Conservation (phyloP, 2,329 filamentous ascomycete genomes). For the Blastomyces silverae region DNA sequence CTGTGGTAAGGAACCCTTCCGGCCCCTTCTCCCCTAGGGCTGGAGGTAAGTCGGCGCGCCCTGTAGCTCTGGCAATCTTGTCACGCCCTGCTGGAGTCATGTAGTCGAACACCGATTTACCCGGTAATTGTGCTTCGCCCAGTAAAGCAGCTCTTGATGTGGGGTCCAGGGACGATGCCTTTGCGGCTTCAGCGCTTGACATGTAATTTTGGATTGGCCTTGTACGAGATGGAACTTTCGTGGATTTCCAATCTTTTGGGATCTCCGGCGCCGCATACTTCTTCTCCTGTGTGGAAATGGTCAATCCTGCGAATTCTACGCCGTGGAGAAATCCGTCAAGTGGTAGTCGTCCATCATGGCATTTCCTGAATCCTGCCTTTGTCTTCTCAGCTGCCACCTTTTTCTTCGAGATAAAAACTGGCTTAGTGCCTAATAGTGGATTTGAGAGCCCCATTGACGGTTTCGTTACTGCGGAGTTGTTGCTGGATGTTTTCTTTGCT, state of each 20-base stretch:
- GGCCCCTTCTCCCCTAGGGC: conserved; percentile 67
- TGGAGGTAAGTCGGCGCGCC: conserved; percentile 67
- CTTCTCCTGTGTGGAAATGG: conserved; percentile 41
- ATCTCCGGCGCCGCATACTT: conserved; percentile 41
- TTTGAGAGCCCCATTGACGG: conserved; percentile 51
- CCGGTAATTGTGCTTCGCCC: conserved; percentile 72
- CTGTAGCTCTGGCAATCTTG: conserved; percentile 66
- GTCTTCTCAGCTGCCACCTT: conserved; percentile 37
- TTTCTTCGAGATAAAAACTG: conserved; percentile 70
- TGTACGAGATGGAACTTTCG: conserved; percentile 40
- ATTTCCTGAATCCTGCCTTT: conserved; percentile 55
- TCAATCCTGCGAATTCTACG: conserved; percentile 45
- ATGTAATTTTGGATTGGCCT: conserved; percentile 44
- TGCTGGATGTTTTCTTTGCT: conserved; percentile 56
- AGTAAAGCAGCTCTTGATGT: conserved; percentile 70
- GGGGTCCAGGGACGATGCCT: conserved; percentile 66
- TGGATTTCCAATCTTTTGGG: conserved; percentile 61
- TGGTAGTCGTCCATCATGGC: conserved; percentile 74
- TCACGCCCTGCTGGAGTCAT: conserved; percentile 71
- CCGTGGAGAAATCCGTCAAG: conserved; percentile 74
- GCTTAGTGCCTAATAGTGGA: conserved; percentile 58
- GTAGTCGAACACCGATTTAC: conserved; percentile 94
- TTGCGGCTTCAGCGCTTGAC: conserved; percentile 71
- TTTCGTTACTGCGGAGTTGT: conserved; percentile 32
- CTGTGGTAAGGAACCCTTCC: conserved; percentile 54